Evolutionary conservation across 1,284 basidiomycete species (phyloP), one percentile per base, ranked within the genome.

Genomic region (Tausonia pullulans): DNA sequence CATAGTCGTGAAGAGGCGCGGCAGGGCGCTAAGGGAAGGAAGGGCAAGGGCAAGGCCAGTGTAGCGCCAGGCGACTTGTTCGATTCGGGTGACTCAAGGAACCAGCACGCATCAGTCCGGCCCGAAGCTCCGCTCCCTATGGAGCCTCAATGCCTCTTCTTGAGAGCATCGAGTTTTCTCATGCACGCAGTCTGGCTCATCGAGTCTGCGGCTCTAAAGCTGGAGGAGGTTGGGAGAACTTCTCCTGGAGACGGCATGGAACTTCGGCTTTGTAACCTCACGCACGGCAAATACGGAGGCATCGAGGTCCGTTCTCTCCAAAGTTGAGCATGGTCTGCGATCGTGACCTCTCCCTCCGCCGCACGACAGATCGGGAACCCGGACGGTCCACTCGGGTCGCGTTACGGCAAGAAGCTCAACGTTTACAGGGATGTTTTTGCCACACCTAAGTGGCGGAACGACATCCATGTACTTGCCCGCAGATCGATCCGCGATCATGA

Each of bases 401-500:
- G 73, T 58, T 78, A 81, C 54, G 83, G 84, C 10, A 71, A 75
- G 40, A 90, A 89, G 75, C 75, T 81, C 46, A 73, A 72, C 55
- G 85, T 83, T 2, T 91, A 90, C 72, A 79, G 82, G 16, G 71
- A 74, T 16, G 80, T 79, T 5, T 78, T 90, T 44, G 79, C 77
- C 0, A 80, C 83, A 9, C 72, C 75, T 7, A 66, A 68, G 2
- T 82, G 87, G 74, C 79, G 80, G 60, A 85, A 85, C 56, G 81
- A 83, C 62, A 78, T 90, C 57, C 72, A 71, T 3, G 72, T 75
- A 39, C 75, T 87, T 51, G 71, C 90, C 53, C 81, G 79, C 77
- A 89, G 87, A 76, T 82, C 82, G 69, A 80, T 88, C 68, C 82
- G 86, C 13, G 88, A 91, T 71, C 85, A 88, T 67, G 86, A 90